These are phyloP conservation scores for Bruguiera sexangula DNA, from an alignment of 345 rosid genomes.

Conservation along the genomic window DNA sequence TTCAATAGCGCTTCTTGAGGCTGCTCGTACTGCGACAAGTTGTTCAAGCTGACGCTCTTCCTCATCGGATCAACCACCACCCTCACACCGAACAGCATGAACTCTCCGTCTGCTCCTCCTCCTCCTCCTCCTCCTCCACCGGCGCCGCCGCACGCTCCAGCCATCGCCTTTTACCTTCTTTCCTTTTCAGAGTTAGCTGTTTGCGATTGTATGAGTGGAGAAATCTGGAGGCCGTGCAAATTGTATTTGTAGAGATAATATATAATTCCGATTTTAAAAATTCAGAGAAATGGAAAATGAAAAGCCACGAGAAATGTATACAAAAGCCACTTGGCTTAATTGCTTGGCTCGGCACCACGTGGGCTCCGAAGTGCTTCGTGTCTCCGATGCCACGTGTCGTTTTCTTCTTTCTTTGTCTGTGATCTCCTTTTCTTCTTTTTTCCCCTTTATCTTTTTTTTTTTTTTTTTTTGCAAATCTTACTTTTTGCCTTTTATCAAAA, in stretches of 20 bases:
- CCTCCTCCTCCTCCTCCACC: constrained; percentile 13
- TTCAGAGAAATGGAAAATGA: no score
- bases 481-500: no score
- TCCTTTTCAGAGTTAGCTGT: no score
- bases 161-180: constrained; percentile 1
- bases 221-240: constrained; percentile 23
- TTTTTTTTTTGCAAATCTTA: no score
- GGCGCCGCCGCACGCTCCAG: constrained; percentile 29
- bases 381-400: constrained; percentile 2
- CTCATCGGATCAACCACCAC: constrained; percentile 92
- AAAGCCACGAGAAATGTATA: no score
- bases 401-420: neutral
- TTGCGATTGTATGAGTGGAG: neutral
- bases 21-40: constrained; percentile 71
- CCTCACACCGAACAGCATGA: constrained; percentile 87
- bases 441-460: no score
- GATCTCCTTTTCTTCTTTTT: no score
- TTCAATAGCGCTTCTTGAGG: constrained; percentile 25
- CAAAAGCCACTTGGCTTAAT: no score
- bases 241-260: neutral
- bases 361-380: no score
- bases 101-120: constrained; percentile 40
- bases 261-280: no score
- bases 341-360: no score
- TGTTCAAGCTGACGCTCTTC: constrained; percentile 83